Conservation (phyloP, 495 filamentous ascomycete genomes). For the Friedmanniomyces endolithicus region DNA sequence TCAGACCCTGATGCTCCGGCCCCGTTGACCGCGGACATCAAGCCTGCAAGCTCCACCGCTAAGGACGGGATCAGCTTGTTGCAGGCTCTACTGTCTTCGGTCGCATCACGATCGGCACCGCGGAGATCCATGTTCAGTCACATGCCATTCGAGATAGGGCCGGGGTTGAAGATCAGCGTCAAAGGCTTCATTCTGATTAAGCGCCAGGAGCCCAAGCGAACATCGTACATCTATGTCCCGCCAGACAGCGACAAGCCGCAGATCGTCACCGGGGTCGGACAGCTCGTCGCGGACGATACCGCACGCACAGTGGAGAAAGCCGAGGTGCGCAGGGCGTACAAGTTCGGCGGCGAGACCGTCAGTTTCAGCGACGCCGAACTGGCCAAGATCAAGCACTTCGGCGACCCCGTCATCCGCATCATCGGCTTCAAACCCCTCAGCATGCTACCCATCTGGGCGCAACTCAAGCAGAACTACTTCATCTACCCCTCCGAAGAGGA, state of each 20-base stretch:
- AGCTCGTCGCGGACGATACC: slow-evolving; percentile 61
- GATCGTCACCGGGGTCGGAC: slow-evolving; percentile 61
- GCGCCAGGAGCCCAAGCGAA: slow-evolving; percentile 62
- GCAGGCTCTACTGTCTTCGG: slow-evolving; percentile 70
- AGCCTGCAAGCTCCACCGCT: slow-evolving; percentile 33
- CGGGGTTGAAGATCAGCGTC: slow-evolving; percentile 72
- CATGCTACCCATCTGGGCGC: slow-evolving; percentile 72
- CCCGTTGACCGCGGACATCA: slow-evolving; percentile 30
- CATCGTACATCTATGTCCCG: slow-evolving; percentile 67
- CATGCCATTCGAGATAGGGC: slow-evolving; percentile 73
- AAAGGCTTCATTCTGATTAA: slow-evolving; percentile 87
- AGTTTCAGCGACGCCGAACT: slow-evolving; percentile 75
- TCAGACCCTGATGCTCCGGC: slow-evolving; percentile 56
- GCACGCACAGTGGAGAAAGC: slow-evolving; percentile 61
- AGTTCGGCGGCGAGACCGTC: slow-evolving; percentile 85
- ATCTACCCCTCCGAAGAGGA: slow-evolving; percentile 90
- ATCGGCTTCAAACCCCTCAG: slow-evolving; percentile 84
- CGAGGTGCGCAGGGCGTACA: slow-evolving; percentile 86
- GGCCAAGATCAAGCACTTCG: slow-evolving; percentile 61
- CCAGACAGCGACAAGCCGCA: slow-evolving; percentile 63
- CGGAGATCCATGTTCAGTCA: slow-evolving; percentile 78
- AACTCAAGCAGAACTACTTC: slow-evolving; percentile 71
- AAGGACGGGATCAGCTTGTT: slow-evolving; percentile 71
- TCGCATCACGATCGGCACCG: slow-evolving; percentile 82
- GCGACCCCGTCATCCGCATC: slow-evolving; percentile 69